phyloP scores from a whole-genome alignment of 2,329 filamentous ascomycete genomes.

The Fusarium sp. region DNA sequence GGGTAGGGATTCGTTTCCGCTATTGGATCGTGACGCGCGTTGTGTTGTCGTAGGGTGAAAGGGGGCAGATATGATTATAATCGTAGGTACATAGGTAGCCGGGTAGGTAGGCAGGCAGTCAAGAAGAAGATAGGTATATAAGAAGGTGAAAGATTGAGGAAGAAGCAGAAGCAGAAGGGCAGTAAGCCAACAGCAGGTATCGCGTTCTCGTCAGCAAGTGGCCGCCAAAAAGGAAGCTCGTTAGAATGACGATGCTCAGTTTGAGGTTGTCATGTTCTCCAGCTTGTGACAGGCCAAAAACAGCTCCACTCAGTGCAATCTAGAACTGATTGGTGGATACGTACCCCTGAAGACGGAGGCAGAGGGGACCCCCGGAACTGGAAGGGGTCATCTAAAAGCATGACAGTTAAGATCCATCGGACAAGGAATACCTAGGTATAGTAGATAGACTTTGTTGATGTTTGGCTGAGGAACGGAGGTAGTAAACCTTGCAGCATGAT shows the following conservation, averaged over 20 bases:
- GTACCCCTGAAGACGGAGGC: slow-evolving; percentile 19
- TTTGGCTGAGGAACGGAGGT: slow-evolving; percentile 10
- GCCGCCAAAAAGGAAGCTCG: slow-evolving; percentile 24
- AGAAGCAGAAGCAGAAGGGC: slow-evolving; percentile 4
- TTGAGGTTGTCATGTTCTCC: slow-evolving; percentile 35
- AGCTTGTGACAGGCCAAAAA: slow-evolving; percentile 35
- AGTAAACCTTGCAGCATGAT: slow-evolving; percentile 9
- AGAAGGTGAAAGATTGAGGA: slow-evolving; percentile 6
- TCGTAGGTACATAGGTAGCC: neutral
- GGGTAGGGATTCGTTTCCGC: slow-evolving; percentile 7
- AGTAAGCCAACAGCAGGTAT: slow-evolving; percentile 6
- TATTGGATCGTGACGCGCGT: slow-evolving; percentile 20
- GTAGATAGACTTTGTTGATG: neutral
- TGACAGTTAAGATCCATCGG: slow-evolving; percentile 23
- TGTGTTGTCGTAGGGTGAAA: slow-evolving; percentile 16
- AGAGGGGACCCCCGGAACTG: slow-evolving; percentile 1
- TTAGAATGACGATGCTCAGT: slow-evolving; percentile 39
- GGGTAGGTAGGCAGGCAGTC: neutral
- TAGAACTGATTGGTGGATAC: slow-evolving; percentile 32
- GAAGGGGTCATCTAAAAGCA: slow-evolving; percentile 11
- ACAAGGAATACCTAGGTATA: neutral
- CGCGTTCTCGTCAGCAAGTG: slow-evolving; percentile 7
- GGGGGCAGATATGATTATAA: slow-evolving; percentile 19
- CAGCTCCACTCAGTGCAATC: slow-evolving; percentile 12
- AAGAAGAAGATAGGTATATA: slow-evolving; percentile 7